A percentile compares a stretch with the other conserved stretches of the same genome.
Evolutionary conservation across 192 early-diverging fungal species (phyloP).

Genomic region (Coemansia sp.): DNA sequence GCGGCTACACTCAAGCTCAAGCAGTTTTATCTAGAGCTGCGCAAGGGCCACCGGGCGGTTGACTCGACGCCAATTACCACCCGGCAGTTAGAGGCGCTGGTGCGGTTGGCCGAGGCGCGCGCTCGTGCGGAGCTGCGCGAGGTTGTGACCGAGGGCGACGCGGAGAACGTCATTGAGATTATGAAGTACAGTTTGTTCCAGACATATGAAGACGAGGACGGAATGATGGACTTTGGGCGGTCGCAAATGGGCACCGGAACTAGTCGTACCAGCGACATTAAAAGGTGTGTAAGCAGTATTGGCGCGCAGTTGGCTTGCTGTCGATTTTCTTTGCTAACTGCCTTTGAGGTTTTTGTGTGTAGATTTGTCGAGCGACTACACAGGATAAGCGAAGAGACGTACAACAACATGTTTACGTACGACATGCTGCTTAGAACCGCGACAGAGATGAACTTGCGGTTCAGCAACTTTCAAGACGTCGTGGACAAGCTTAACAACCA

Average conservation of each 20-base stretch:
- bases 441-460: slow-evolving; percentile 54
- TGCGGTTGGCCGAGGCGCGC: slow-evolving; percentile 71
- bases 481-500: slow-evolving; percentile 73
- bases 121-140: slow-evolving; percentile 75
- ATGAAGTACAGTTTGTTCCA: slow-evolving; percentile 68
- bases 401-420: slow-evolving; percentile 65
- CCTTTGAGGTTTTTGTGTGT: neutral
- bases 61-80: slow-evolving; percentile 79
- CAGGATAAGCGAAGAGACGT: slow-evolving; percentile 55
- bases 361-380: slow-evolving; percentile 61
- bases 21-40: slow-evolving; percentile 70
- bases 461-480: slow-evolving; percentile 61
- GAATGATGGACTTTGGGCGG: slow-evolving; percentile 57
- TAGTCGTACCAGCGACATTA: slow-evolving; percentile 56
- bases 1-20: slow-evolving; percentile 62
- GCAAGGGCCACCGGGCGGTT: slow-evolving; percentile 58
- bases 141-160: slow-evolving; percentile 66
- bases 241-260: slow-evolving; percentile 61
- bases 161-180: slow-evolving; percentile 73
- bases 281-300: slow-evolving; percentile 42
- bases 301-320: neutral
- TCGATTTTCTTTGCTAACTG: neutral
- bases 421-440: slow-evolving; percentile 63
- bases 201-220: slow-evolving; percentile 58
- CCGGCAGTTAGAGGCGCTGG: slow-evolving; percentile 77